Base-by-base conservation (phyloP, 768 basidiomycete genomes). In the Harrya chromipes region DNA sequence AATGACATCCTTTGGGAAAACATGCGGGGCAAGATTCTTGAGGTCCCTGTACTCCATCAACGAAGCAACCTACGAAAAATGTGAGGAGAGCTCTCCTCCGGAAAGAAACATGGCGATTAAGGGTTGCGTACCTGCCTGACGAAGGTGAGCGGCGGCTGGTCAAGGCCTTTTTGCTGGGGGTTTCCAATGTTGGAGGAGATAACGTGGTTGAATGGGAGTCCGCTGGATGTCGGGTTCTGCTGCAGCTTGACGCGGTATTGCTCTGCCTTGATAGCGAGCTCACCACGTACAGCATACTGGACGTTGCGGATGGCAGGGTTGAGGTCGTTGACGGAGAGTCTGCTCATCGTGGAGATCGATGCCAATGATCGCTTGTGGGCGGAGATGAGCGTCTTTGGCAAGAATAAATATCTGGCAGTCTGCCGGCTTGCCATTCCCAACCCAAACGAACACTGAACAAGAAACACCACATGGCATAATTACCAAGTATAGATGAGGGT, bases 161-260 rank as follows among this genome's bases (percentile, higher is more conserved):
- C 85, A 46, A 99, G 77, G 0, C 94, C 94, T 59, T 84, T 86
- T 71, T 97, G 94, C 71, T 99, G 95, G 0, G 97, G 95, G 64
- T 99, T 98, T 10, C 95, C 95, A 52, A 99, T 99, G 72, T 98
- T 99, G 53, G 92, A 91, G 24, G 83, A 87, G 67, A 97, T 95
- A 69, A 98, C 78, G 59, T 82, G 81, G 66, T 83, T 79, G 70
- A 98, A 99, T 14, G 93, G 92, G 14, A 97, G 77, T 17, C 73
- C 74, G 55, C 80, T 71, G 49, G 74, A 13, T 3, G 27, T 35
- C 14, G 61, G 64, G 20, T 72, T 71, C 48, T 76, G 69, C 69
- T 82, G 80, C 63, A 98, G 81, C 58, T 76, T 70, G 43, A 85
- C 84, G 47, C 87, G 79, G 58, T 89, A 84, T 46, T 81, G 73